phyloP scores from a whole-genome alignment of 345 rosid genomes.

The Toxicodendron radicans region DNA sequence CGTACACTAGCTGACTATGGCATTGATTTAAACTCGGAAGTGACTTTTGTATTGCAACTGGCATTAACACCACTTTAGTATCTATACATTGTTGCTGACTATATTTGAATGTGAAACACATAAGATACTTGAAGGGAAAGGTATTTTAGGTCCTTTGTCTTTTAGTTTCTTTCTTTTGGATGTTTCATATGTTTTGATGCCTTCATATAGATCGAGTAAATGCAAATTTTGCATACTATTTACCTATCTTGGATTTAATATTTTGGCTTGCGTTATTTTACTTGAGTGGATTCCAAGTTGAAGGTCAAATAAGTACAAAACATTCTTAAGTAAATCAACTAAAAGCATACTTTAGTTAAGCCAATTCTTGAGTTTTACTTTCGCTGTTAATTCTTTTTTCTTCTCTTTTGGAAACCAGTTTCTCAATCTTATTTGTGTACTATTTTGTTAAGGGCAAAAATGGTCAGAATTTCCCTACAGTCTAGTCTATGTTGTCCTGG shows the following conservation, averaged over 20 bases:
- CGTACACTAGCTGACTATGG: slow-evolving; percentile 7
- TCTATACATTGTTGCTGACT: neutral
- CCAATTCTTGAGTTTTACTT: neutral
- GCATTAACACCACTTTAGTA: neutral
- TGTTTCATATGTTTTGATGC: neutral
- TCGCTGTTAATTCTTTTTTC: neutral
- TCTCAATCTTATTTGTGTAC: no score
- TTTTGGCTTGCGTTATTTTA: neutral
- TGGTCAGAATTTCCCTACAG: no score
- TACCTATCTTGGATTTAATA: neutral
- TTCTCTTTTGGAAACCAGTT: neutral
- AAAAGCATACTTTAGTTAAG: no score
- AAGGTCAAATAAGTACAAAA: no score
- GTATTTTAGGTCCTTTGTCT: neutral
- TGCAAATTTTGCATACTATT: neutral
- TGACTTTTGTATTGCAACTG: neutral
- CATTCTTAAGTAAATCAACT: no score
- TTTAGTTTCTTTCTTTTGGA: neutral
- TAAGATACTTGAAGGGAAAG: neutral
- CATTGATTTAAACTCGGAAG: neutral
- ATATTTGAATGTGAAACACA: neutral
- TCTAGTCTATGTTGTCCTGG: no score
- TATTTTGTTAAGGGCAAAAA: no score
- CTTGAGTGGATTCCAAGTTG: no score
- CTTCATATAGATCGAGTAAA: neutral